These are phyloP conservation scores for Byssoonygena ceratinophila DNA, from an alignment of 2,329 filamentous ascomycete genomes.

Conservation along the genomic window DNA sequence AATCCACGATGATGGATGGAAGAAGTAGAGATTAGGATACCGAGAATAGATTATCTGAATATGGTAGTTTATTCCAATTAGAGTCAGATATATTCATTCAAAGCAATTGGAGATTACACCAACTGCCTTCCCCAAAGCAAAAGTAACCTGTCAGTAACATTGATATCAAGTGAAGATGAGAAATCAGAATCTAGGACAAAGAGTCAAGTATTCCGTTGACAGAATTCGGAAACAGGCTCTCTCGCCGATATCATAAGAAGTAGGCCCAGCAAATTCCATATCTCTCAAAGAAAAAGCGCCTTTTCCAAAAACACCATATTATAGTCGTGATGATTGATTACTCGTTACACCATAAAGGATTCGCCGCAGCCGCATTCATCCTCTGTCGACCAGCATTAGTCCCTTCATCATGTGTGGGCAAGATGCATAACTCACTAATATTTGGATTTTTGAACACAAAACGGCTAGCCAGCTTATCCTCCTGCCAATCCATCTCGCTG, in stretches of 20 bases:
- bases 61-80: neutral
- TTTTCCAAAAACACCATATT: constrained; percentile 3
- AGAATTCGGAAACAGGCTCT: neutral
- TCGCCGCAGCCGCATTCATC: constrained; percentile 94
- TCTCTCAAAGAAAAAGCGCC: neutral
- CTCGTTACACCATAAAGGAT: constrained; percentile 72
- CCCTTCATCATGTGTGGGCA: neutral
- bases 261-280: neutral
- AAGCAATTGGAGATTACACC: neutral
- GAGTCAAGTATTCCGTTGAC: constrained; percentile 7
- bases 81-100: neutral
- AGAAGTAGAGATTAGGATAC: too few relatives aligned
- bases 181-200: neutral
- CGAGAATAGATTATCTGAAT: too few relatives aligned
- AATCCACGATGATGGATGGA: neutral
- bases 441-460: constrained; percentile 97
- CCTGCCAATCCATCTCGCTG: constrained; percentile 97
- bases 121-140: neutral
- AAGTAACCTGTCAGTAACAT: neutral
- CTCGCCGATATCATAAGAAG: neutral
- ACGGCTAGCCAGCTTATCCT: constrained; percentile 82
- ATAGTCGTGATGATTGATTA: neutral
- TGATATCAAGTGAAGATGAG: neutral
- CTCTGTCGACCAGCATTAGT: constrained; percentile 48
- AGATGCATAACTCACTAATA: constrained; percentile 62